These are phyloP conservation scores for Tolypocladium amazonense DNA, from an alignment of 2,329 filamentous ascomycete genomes.

Conservation along the genomic window DNA sequence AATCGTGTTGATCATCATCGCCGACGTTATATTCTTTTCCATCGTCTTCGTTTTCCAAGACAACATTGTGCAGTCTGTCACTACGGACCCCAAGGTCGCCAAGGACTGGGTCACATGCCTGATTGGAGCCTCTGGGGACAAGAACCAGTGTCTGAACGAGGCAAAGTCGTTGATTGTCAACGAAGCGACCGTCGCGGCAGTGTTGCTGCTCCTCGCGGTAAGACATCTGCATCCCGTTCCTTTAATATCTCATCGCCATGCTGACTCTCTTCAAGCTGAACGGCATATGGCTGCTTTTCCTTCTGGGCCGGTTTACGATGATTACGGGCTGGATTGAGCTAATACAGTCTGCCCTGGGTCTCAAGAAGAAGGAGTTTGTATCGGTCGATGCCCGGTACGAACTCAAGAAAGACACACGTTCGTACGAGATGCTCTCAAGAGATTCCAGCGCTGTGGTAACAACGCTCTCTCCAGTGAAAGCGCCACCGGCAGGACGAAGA, in stretches of 20 bases:
- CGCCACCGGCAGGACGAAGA: constrained; percentile 25
- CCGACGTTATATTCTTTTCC: constrained; percentile 89
- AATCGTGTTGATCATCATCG: constrained; percentile 81
- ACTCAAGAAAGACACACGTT: constrained; percentile 51
- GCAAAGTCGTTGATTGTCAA: constrained; percentile 57
- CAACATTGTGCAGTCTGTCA: constrained; percentile 51
- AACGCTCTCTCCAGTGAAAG: constrained; percentile 31
- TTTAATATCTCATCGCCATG: constrained; percentile 2
- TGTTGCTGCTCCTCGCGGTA: constrained; percentile 73
- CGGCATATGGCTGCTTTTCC: constrained; percentile 73
- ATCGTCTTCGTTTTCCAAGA: constrained; percentile 85
- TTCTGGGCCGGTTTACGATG: constrained; percentile 80
- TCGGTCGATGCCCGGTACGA: constrained; percentile 67
- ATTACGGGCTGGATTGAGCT: constrained; percentile 71
- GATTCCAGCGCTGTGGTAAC: constrained; percentile 45
- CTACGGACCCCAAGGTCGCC: constrained; percentile 42
- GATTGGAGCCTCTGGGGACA: constrained; percentile 40
- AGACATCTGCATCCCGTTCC: constrained; percentile 20
- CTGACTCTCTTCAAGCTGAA: constrained; percentile 47
- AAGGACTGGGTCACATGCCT: constrained; percentile 65
- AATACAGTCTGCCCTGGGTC: constrained; percentile 34
- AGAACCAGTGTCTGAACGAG: constrained; percentile 51
- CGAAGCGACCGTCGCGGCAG: constrained; percentile 67
- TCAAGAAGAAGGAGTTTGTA: constrained; percentile 69
- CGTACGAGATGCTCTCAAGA: constrained; percentile 72